Evolutionary conservation across 768 basidiomycete genomes (phyloP), one percentile per base, ranked within the genome.

Genomic region (Suillus americanus): DNA sequence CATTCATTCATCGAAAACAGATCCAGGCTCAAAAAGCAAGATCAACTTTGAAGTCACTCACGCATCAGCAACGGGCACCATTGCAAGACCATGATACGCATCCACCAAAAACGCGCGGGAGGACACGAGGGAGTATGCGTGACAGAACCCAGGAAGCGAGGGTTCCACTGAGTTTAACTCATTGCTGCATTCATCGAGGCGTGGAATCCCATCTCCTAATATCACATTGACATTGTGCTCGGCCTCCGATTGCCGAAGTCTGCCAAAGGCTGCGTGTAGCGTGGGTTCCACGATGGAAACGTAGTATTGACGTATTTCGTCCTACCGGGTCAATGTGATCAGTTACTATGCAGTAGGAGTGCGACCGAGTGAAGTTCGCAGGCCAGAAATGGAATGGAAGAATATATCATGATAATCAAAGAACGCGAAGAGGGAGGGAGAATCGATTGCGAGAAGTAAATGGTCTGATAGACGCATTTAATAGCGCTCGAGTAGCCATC

Each of bases 11-110:
- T 41, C 5, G 56, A 40, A 18, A 40, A 57, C 23, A 14, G 25
- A 23, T 30, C 57, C 25, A 41, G 13, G 40, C 28, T 30, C 57
- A 41, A 40, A 28, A 60, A 45, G 14, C 10, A 46, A 62, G 28
- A 33, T 7, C 37, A 46, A 63, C 1, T 51, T 51, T 28, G 33
- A 28, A 38, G 20, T 25, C 14, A 83, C 88, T 75, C 72, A 92
- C 90, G 84, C 83, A 77, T 95, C 94, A 38, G 92, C 92, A 67
- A 94, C 84, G 5, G 94, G 93, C 23, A 94, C 91, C 84, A 97
- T 90, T 1, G 90, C 84, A 20, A 95, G 78, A 7, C 87, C 86
- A 72, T 94, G 92, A 72, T 86, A 95, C 8, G 85, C 82, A 74
- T 96, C 94, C 65, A 94, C 86, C 65, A 92, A 79, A 76, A 96